Base-by-base conservation (phyloP, 257 asterid species). In the Ocimum tenuiflorum region DNA sequence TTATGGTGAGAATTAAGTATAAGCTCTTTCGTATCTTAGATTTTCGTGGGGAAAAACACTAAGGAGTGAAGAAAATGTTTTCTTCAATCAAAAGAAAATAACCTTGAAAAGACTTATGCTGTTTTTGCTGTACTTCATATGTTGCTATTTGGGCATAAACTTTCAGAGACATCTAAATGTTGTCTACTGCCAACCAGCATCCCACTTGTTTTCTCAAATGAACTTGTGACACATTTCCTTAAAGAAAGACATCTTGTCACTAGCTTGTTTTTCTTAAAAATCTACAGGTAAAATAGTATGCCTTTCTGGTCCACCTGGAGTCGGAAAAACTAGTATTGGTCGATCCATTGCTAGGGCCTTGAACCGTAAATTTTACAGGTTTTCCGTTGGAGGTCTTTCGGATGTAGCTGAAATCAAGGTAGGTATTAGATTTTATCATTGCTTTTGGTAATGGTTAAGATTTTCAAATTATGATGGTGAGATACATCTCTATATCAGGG, bases 341-440 rank as follows among this genome's bases (percentile, higher is more conserved):
- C 99, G 95, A 81, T 94, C 99, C 71, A 85, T 94, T 74, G 99
- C 99, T 24, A 89, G 96, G 71, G 96, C 99, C 35, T 77, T 94
- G 85, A 94, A 94, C 79, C 99, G 99, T 70, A 90, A 94, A 68
- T 94, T 94, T 78, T 94, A 90, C 70, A 79, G 99, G 81, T 94
- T 94, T 75, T 94, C 99, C 8, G 99, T 94, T 72, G 99, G 97
- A 75, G 99, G 99, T 78, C 81, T 94, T 76, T 94, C 99, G 52
- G 99, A 94, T 76, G 99, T 94, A 73, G 99, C 99, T 75, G 99
- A 94, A 82, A 88, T 94, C 71, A 94, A 94, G 96, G 99, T 88
- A 70, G 18, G 33, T 42, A 57, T 29, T 72, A 65, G 60, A 70
- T 53, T 39, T 52, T 67, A 31, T 67, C 15, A 15, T 24, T 39